These are phyloP conservation scores for Heliosperma pusillum DNA, from an alignment of 148 eudicot species.

Conservation along the genomic window DNA sequence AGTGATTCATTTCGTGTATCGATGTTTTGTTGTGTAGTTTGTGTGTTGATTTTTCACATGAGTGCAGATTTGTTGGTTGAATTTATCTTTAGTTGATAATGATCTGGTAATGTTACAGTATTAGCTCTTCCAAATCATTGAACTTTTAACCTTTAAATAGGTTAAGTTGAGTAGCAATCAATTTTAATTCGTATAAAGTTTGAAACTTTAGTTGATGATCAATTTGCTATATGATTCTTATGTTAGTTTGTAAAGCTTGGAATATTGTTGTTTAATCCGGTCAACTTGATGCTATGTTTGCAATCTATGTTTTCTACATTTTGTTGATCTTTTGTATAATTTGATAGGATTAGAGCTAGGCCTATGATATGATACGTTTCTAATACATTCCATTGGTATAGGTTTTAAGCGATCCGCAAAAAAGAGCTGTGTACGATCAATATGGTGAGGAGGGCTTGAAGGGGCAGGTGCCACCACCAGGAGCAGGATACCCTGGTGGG, in stretches of 20 bases:
- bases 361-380: background rate
- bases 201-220: background rate
- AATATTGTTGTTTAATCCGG: background rate
- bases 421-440: constrained; percentile 73
- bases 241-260: background rate
- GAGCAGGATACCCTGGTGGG: constrained; percentile 32
- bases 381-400: constrained; percentile 14
- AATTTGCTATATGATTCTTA: background rate
- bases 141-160: background rate
- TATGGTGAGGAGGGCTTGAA: constrained; percentile 82
- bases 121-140: too few species aligned
- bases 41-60: too few species aligned
- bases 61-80: too few species aligned
- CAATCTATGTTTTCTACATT: background rate
- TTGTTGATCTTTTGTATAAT: background rate
- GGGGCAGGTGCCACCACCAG: constrained; percentile 68
- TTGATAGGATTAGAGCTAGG: background rate
- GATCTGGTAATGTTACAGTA: background rate
- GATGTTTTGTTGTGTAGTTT: too few species aligned
- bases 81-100: background rate
- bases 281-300: background rate
- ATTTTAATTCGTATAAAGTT: background rate
- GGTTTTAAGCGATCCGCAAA: constrained; percentile 84
- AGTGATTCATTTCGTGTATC: too few species aligned
- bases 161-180: background rate